Evolutionary conservation across 1,284 basidiomycete species (phyloP).

Genomic region (Malassezia restricta): DNA sequence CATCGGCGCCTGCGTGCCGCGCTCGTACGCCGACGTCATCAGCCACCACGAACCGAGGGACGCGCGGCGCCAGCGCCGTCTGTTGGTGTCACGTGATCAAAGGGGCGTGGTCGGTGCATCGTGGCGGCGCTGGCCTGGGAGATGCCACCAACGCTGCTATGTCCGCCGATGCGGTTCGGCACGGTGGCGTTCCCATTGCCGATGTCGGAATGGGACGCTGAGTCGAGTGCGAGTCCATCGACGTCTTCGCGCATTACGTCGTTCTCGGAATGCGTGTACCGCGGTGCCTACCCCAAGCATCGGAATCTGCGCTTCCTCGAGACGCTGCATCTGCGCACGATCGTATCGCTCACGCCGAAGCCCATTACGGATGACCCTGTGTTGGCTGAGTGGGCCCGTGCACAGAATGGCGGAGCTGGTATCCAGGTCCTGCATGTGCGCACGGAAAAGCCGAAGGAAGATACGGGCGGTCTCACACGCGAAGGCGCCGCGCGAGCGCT

Average conservation of each 20-base stretch:
- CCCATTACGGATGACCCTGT: slow-evolving; percentile 27
- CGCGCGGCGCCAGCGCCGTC: no score
- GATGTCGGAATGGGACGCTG: slow-evolving; percentile 1
- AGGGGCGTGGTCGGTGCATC: no score
- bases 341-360: slow-evolving; percentile 40
- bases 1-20: slow-evolving; percentile 35
- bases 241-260: not conserved
- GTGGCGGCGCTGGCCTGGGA: not conserved
- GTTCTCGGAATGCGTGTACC: slow-evolving; percentile 29
- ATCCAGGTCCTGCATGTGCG: slow-evolving; percentile 31
- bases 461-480: slow-evolving; percentile 31
- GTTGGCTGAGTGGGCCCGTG: slow-evolving; percentile 25
- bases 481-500: slow-evolving; percentile 35
- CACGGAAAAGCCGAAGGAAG: slow-evolving; percentile 42
- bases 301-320: slow-evolving; percentile 39
- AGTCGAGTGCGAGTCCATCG: not conserved
- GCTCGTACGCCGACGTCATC: slow-evolving; percentile 8
- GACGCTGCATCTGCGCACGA: slow-evolving; percentile 30
- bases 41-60: not conserved
- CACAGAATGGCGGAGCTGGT: slow-evolving; percentile 1
- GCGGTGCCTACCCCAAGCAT: slow-evolving; percentile 39
- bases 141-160: slow-evolving; percentile 17
- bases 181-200: slow-evolving; percentile 23
- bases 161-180: slow-evolving; percentile 33
- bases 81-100: not conserved